Evolutionary conservation across 768 basidiomycete species (phyloP).

Genomic region (Calocera viscosa): DNA sequence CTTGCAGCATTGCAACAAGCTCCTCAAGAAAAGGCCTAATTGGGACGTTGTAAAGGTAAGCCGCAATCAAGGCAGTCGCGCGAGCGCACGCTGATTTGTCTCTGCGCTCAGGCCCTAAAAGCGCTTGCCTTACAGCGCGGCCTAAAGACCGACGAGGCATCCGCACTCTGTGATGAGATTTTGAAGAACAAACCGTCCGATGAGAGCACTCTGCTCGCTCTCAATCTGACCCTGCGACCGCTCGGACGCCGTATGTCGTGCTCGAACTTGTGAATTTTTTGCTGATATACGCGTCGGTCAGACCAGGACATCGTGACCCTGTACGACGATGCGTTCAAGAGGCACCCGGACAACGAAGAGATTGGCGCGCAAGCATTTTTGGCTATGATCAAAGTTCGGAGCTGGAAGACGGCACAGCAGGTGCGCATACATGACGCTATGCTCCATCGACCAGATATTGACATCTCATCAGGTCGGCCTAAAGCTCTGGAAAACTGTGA

Average conservation of each 20-base stretch:
- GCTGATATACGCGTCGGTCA: constrained; percentile 22
- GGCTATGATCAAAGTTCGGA: constrained; percentile 62
- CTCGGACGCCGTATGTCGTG: constrained; percentile 49
- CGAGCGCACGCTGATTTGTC: constrained; percentile 14
- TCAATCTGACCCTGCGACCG: constrained; percentile 72
- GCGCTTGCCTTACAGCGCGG: constrained; percentile 70
- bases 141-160: constrained; percentile 75
- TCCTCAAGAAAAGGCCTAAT: constrained; percentile 73
- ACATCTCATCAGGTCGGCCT: constrained; percentile 47
- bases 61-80: neutral
- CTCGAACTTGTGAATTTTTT: neutral
- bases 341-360: constrained; percentile 69
- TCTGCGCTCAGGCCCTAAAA: constrained; percentile 52
- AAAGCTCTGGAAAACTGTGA: constrained; percentile 73
- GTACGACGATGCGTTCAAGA: constrained; percentile 78
- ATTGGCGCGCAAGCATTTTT: constrained; percentile 75
- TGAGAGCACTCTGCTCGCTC: constrained; percentile 59
- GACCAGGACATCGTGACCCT: constrained; percentile 71
- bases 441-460: neutral
- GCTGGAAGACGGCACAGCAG: constrained; percentile 81
- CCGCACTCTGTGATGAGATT: constrained; percentile 67
- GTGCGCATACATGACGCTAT: constrained; percentile 29
- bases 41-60: constrained; percentile 57
- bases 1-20: constrained; percentile 70
- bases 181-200: constrained; percentile 58